A percentile compares a stretch with the other conserved stretches of the same genome.
phyloP scores from a whole-genome alignment of 139 green algal genomes.

The Coelastrella sp. region DNA sequence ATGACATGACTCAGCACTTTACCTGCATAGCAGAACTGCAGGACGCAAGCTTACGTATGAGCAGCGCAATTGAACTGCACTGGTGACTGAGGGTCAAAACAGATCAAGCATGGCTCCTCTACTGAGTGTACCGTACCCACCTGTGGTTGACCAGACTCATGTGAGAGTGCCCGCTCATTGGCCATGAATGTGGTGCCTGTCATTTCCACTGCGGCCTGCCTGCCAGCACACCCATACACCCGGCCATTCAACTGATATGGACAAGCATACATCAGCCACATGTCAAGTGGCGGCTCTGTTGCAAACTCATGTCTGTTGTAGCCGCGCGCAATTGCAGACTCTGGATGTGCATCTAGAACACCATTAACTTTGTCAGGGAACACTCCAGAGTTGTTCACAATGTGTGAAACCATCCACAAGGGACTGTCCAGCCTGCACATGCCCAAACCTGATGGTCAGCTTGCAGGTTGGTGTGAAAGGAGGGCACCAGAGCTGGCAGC shows the following conservation, averaged over 20 bases:
- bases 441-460: background rate
- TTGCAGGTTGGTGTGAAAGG: no score
- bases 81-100: no score
- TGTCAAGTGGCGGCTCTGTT: slow-evolving; percentile 8
- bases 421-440: slow-evolving; percentile 25
- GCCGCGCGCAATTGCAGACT: background rate
- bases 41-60: no score
- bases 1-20: no score
- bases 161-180: slow-evolving; percentile 26
- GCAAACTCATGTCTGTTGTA: slow-evolving; percentile 23
- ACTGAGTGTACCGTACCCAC: no score
- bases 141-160: background rate
- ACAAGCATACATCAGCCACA: slow-evolving; percentile 46
- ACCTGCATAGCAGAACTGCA: no score
- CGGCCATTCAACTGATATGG: background rate
- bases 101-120: no score
- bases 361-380: background rate
- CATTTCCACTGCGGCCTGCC: background rate
- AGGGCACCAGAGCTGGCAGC: no score
- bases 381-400: background rate
- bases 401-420: slow-evolving; percentile 29
- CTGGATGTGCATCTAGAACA: background rate
- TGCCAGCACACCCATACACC: slow-evolving; percentile 1
- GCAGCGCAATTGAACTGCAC: no score
- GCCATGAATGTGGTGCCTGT: slow-evolving; percentile 28